Percentiles rank a stretch among this genome's conserved stretches.
Evolutionary conservation across 2,329 filamentous ascomycete genomes (phyloP).

Genomic region (Colletotrichum siamense): DNA sequence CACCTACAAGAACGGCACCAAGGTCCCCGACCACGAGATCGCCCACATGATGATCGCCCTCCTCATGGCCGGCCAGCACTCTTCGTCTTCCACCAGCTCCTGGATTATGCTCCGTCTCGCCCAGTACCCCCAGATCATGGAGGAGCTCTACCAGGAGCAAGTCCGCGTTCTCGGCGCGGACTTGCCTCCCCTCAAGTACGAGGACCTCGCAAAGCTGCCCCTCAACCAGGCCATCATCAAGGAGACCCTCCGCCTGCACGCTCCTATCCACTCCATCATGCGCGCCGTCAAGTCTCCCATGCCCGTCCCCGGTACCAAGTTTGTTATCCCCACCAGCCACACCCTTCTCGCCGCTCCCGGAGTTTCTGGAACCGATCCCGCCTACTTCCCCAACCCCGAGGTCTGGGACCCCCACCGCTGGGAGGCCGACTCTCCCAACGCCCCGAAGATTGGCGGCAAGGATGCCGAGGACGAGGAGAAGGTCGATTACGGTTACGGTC

Average conservation of each 20-base stretch:
- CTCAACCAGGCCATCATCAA: slow-evolving; percentile 87
- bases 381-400: slow-evolving; percentile 82
- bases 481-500: slow-evolving; percentile 91
- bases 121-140: slow-evolving; percentile 75
- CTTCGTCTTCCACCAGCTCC: slow-evolving; percentile 80
- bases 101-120: slow-evolving; percentile 88
- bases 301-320: slow-evolving; percentile 81
- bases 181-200: slow-evolving; percentile 77
- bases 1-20: slow-evolving; percentile 81
- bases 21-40: slow-evolving; percentile 82
- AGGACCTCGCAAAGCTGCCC: slow-evolving; percentile 78
- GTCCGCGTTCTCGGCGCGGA: slow-evolving; percentile 73
- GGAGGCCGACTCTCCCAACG: slow-evolving; percentile 69
- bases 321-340: slow-evolving; percentile 81
- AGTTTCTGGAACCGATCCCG: slow-evolving; percentile 73
- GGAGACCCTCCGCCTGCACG: slow-evolving; percentile 89
- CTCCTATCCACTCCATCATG: slow-evolving; percentile 94
- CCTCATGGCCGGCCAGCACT: slow-evolving; percentile 92
- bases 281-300: slow-evolving; percentile 90
- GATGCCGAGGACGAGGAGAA: slow-evolving; percentile 69
- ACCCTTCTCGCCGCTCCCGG: slow-evolving; percentile 85
- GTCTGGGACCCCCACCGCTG: slow-evolving; percentile 92
- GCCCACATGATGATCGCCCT: slow-evolving; percentile 95
- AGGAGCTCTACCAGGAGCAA: slow-evolving; percentile 87
- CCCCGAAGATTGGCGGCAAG: slow-evolving; percentile 49